Base-by-base conservation (phyloP, 257 asterid species). In the Phtheirospermum japonicum region DNA sequence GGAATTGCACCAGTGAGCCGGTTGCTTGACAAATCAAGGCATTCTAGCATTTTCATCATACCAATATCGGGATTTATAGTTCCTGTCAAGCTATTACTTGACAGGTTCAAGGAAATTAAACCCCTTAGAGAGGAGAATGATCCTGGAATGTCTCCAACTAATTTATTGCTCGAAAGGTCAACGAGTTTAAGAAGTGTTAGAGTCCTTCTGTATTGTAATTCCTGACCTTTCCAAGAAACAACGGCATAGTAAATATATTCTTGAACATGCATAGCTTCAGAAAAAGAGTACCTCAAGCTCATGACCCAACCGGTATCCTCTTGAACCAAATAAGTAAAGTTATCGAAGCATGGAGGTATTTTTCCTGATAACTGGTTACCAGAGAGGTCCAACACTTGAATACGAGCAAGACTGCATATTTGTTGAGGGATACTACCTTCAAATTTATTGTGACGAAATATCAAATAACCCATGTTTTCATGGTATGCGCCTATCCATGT, bases 21-120 rank as follows among this genome's bases (percentile, higher is more conserved):
- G 65, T 82, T 78, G 10, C 45, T 12, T 8, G 87, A 76, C 1
- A 78, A 3, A 45, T 78, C 82, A 20, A 78, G 80, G 8, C 26
- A 20, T 58, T 78, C 80, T 45, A 78, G 42, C 62, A 31, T 51
- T 20, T 63, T 61, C 79, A 82, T 79, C 7, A 67, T 28, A 36
- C 70, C 79, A 20, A 78, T 73, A 14, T 66, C 33, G 23, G 74
- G 18, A 43, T 60, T 42, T 13, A 82, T 64, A 6, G 9, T 48
- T 48, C 79, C 79, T 0, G 48, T 51, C 57, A 77, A 28, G 9
- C 28, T 17, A 54, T 77, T 80, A 7, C 71, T n/a, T n/a, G n/a
- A n/a, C n/a, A n/a, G n/a, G n/a, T 59, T 12, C 63, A 77, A 50
- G 7, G 70, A 74, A 58, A 51, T 7, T 13, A 78, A 14, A 16